Evolutionary conservation across 768 basidiomycete genomes (phyloP).

Genomic region (Xerocomellus intermedius): DNA sequence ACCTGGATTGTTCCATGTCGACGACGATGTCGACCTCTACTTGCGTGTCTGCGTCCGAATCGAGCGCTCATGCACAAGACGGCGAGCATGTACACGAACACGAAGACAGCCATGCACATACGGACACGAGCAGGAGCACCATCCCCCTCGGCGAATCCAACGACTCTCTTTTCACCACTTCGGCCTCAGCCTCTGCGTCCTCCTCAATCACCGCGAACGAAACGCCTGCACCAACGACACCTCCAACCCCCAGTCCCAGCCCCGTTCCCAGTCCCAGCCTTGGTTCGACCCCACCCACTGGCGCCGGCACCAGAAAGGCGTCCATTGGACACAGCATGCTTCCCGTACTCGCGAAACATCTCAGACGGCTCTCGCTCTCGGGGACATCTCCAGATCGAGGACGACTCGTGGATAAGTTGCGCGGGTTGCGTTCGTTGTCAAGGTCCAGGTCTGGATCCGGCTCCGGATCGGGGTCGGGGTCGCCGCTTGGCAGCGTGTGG

Average conservation of each 20-base stretch:
- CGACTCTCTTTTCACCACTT: conserved; percentile 30
- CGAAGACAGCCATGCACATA: not conserved
- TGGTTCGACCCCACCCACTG: not conserved
- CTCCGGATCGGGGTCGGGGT: conserved; percentile 1
- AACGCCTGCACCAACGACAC: conserved; percentile 25
- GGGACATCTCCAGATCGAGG: conserved; percentile 22
- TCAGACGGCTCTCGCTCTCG: conserved; percentile 24
- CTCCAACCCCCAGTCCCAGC: conserved; percentile 23
- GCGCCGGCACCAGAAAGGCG: not conserved
- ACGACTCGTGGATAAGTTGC: conserved; percentile 22
- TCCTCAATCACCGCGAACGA: conserved; percentile 24
- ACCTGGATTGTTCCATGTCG: conserved; percentile 16
- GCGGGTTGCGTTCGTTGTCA: conserved; percentile 21
- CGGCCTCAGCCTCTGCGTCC: conserved; percentile 11
- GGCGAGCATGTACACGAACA: not conserved
- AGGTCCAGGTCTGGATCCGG: not conserved
- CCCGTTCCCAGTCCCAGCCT: not conserved
- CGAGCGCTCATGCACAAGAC: not conserved
- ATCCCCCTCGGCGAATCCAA: conserved; percentile 26
- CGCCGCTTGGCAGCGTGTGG: conserved; percentile 10
- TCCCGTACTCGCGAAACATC: conserved; percentile 27
- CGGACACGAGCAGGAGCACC: not conserved
- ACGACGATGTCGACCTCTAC: conserved; percentile 10
- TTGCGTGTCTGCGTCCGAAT: conserved; percentile 12
- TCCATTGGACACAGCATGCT: conserved; percentile 30